Evolutionary conservation across 2,329 filamentous ascomycete genomes (phyloP).

Genomic region (Phaeosphaeria sp.): DNA sequence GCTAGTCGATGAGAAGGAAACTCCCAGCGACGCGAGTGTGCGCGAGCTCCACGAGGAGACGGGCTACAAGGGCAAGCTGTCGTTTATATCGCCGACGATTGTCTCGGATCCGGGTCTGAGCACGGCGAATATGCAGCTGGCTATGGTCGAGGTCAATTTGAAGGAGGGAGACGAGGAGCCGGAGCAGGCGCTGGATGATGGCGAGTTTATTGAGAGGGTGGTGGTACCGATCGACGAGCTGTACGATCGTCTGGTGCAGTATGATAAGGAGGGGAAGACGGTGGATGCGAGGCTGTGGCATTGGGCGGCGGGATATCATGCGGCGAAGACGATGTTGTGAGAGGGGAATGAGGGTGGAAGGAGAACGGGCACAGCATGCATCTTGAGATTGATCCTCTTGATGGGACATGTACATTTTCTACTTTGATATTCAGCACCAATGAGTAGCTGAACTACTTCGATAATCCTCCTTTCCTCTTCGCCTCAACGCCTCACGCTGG

Average conservation of each 20-base stretch:
- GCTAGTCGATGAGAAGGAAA: slow-evolving; percentile 65
- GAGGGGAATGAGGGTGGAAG: background rate
- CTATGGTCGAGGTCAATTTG: slow-evolving; percentile 65
- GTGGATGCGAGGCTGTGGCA: slow-evolving; percentile 67
- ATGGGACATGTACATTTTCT: background rate
- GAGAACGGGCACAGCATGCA: background rate
- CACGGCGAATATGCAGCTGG: slow-evolving; percentile 67
- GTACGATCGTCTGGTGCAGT: slow-evolving; percentile 60
- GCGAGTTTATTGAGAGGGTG: slow-evolving; percentile 67
- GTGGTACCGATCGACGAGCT: slow-evolving; percentile 64
- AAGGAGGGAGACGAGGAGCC: slow-evolving; percentile 59
- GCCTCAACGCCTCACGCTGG: slow-evolving; percentile 10
- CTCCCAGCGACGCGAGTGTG: slow-evolving; percentile 62
- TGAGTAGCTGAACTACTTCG: background rate
- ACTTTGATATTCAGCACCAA: background rate
- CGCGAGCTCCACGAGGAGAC: slow-evolving; percentile 69
- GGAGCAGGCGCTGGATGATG: slow-evolving; percentile 66
- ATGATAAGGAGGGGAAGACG: slow-evolving; percentile 56
- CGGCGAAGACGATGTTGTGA: slow-evolving; percentile 45
- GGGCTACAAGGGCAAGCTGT: slow-evolving; percentile 63
- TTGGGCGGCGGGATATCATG: slow-evolving; percentile 65
- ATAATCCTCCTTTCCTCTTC: background rate
- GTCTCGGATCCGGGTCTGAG: slow-evolving; percentile 70
- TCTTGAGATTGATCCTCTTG: no score
- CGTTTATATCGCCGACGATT: slow-evolving; percentile 68